phyloP scores from a whole-genome alignment of 2,329 filamentous ascomycete species.

The Xylogone sp. region DNA sequence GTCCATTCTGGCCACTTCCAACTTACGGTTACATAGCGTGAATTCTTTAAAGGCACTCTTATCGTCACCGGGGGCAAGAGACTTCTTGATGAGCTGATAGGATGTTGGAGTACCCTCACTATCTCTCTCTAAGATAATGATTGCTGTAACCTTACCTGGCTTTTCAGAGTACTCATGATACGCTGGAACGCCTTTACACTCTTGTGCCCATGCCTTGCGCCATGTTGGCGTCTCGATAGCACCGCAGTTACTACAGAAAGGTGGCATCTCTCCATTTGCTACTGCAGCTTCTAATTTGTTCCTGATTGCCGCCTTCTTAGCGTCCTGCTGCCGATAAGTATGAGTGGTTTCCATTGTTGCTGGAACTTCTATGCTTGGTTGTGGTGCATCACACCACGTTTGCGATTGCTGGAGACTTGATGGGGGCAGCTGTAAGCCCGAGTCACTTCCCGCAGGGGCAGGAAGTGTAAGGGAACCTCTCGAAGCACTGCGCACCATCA shows the following conservation, averaged over 20 bases:
- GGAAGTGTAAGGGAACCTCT: slow-evolving; percentile 28
- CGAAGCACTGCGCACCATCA: slow-evolving; percentile 24
- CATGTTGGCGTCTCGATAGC: slow-evolving; percentile 95
- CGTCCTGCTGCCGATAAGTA: slow-evolving; percentile 3
- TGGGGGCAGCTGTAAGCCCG: slow-evolving; percentile 35
- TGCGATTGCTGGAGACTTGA: slow-evolving; percentile 35
- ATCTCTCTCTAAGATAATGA: slow-evolving; percentile 64
- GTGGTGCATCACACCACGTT: slow-evolving; percentile 41
- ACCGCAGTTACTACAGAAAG: slow-evolving; percentile 88
- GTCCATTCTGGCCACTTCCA: slow-evolving; percentile 2
- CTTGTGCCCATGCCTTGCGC: slow-evolving; percentile 87
- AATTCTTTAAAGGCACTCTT: slow-evolving; percentile 66
- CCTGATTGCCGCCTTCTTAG: slow-evolving; percentile 36
- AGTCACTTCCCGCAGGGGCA: slow-evolving; percentile 47
- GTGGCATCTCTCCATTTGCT: slow-evolving; percentile 76
- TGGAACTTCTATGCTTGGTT: slow-evolving; percentile 33
- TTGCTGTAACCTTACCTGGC: slow-evolving; percentile 69
- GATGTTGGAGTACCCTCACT: slow-evolving; percentile 57
- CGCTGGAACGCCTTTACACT: slow-evolving; percentile 64
- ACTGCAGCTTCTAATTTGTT: slow-evolving; percentile 61
- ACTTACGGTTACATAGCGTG: slow-evolving; percentile 83
- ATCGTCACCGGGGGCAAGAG: slow-evolving; percentile 56
- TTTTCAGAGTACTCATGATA: slow-evolving; percentile 70
- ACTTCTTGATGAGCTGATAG: slow-evolving; percentile 78
- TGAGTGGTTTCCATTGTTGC: background rate